phyloP scores from a whole-genome alignment of 345 rosid species.

The Lenwebbia sp. region DNA sequence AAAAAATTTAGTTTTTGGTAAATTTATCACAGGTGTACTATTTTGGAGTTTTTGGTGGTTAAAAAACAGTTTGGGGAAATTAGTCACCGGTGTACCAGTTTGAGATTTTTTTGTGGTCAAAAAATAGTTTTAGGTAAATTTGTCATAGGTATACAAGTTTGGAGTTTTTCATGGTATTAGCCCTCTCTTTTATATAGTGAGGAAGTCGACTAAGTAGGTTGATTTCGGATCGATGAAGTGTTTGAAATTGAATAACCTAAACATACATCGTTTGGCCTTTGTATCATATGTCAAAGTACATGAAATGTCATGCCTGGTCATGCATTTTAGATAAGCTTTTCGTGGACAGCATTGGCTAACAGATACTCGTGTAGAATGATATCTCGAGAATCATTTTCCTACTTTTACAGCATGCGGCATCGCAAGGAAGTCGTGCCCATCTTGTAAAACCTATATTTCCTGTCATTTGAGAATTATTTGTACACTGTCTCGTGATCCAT shows the following conservation, averaged over 20 bases:
- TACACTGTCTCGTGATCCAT: neutral
- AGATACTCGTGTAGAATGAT: neutral
- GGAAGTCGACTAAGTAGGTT: neutral
- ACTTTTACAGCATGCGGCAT: neutral
- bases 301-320: neutral
- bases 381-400: neutral
- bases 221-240: neutral
- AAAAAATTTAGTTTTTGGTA: too few species aligned
- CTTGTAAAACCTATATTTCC: neutral
- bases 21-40: too few species aligned
- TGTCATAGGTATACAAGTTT: too few species aligned
- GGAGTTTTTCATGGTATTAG: too few species aligned
- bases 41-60: too few species aligned
- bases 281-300: neutral
- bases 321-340: neutral
- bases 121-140: too few species aligned
- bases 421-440: neutral
- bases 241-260: neutral
- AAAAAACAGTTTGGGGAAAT: too few species aligned
- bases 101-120: too few species aligned
- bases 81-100: too few species aligned
- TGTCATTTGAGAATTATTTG: neutral
- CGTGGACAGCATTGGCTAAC: neutral
- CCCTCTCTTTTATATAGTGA: neutral
- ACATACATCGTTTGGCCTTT: neutral